Conservation (phyloP, 306 rosid species). For the Senna siamea region DNA sequence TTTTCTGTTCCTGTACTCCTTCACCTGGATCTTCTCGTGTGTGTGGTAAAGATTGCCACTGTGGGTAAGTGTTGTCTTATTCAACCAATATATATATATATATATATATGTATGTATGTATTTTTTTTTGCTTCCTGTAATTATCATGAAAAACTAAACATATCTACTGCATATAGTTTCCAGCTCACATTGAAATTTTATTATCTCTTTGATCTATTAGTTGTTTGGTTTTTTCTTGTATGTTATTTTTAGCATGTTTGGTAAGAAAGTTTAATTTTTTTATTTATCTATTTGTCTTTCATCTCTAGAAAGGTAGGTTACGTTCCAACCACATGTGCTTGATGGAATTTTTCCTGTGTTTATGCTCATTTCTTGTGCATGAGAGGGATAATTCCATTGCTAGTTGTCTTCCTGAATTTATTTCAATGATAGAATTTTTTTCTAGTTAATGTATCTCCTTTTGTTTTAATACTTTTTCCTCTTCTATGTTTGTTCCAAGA, state of each 20-base stretch:
- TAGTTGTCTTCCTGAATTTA: slow-evolving; percentile 17
- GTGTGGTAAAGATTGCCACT: slow-evolving; percentile 90
- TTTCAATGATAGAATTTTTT: slow-evolving; percentile 5
- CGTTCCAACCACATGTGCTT: neutral
- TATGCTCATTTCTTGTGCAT: neutral
- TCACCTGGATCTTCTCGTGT: slow-evolving; percentile 67
- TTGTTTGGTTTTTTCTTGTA: neutral
- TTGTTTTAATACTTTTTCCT: neutral
- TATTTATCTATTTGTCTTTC: neutral
- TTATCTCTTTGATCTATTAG: neutral
- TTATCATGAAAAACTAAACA: neutral
- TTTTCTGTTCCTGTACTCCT: slow-evolving; percentile 80
- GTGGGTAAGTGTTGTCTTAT: slow-evolving; percentile 70
- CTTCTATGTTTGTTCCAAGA: neutral
- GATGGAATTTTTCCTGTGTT: neutral
- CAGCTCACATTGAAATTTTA: neutral
- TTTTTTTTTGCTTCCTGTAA: neutral
- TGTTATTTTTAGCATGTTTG: neutral
- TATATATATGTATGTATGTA: too few species aligned
- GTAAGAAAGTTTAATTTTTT: neutral
- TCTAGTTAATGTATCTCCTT: neutral
- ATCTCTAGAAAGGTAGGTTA: neutral
- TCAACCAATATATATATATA: neutral
- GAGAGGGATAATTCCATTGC: neutral
- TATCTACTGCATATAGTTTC: neutral